phyloP scores from a whole-genome alignment of 352 stramenopile genomes.

The Phytophthora capsici region DNA sequence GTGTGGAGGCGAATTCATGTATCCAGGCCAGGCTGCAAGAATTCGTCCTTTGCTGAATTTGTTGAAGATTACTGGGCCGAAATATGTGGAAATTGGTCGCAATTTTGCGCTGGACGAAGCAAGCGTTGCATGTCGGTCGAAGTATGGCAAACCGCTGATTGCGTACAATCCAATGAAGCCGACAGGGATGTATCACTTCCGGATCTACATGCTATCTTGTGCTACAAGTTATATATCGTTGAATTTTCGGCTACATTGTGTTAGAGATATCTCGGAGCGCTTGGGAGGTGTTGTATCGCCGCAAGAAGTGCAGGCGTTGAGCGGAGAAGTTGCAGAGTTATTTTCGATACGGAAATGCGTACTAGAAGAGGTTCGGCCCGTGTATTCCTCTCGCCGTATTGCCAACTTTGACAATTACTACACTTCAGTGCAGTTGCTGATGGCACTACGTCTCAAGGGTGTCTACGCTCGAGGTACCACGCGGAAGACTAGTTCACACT shows the following conservation, averaged over 20 bases:
- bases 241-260: conserved; percentile 35
- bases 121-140: conserved; percentile 7
- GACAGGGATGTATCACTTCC: conserved; percentile 39
- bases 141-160: conserved; percentile 1
- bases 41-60: background rate
- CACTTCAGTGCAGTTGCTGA: too few species aligned
- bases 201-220: conserved; percentile 39
- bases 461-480: conserved; percentile 33
- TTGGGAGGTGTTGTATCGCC: conserved; percentile 7
- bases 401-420: conserved; percentile 48
- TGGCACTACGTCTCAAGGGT: conserved; percentile 24
- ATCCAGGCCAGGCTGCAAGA: background rate
- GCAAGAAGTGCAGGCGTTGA: background rate
- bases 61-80: background rate
- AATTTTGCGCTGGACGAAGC: conserved; percentile 15
- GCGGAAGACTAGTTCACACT: conserved; percentile 29
- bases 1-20: background rate
- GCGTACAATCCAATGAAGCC: conserved; percentile 14
- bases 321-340: conserved; percentile 4
- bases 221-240: conserved; percentile 29
- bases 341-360: conserved; percentile 18
- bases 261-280: conserved; percentile 26
- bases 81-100: conserved; percentile 7
- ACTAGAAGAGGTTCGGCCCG: too few species aligned
- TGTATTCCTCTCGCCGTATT: conserved; percentile 26